phyloP scores from a whole-genome alignment of 768 basidiomycete species.

The Bullera alba region DNA sequence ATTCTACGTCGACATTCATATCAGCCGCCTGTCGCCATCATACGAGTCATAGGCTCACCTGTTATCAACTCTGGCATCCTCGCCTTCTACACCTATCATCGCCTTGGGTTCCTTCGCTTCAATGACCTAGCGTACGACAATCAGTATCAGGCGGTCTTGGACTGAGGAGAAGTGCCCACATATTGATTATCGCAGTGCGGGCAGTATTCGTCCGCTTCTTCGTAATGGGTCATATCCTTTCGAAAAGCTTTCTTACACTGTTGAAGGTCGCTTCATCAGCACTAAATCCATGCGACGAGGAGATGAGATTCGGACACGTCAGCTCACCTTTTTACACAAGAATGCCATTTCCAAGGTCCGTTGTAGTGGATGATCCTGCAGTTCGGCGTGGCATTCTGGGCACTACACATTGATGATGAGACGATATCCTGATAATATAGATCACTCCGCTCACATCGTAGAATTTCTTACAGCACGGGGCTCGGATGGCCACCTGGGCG shows the following conservation, averaged over 20 bases:
- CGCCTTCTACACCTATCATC: slow-evolving; percentile 77
- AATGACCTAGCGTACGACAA: slow-evolving; percentile 57
- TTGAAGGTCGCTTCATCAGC: background rate
- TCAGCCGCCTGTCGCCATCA: no score
- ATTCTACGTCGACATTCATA: slow-evolving; percentile 54
- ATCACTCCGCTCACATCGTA: slow-evolving; percentile 56
- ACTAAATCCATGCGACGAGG: background rate
- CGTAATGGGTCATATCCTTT: slow-evolving; percentile 85
- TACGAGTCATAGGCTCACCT: slow-evolving; percentile 56
- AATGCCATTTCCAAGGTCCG: slow-evolving; percentile 80
- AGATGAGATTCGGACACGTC: background rate
- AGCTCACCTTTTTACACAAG: slow-evolving; percentile 61
- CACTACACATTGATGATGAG: slow-evolving; percentile 50
- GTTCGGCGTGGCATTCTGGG: slow-evolving; percentile 85
- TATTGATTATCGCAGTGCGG: slow-evolving; percentile 98
- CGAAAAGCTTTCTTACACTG: slow-evolving; percentile 86
- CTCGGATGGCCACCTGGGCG: slow-evolving; percentile 89
- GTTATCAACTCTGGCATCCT: slow-evolving; percentile 79
- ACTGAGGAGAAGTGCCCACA: slow-evolving; percentile 51
- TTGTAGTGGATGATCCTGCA: slow-evolving; percentile 62
- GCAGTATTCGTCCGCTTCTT: slow-evolving; percentile 97
- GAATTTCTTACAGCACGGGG: slow-evolving; percentile 97
- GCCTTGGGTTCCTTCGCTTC: slow-evolving; percentile 88
- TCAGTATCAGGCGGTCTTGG: background rate
- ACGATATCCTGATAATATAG: background rate